Percentiles rank a stretch among this genome's conserved stretches.
phyloP scores from a whole-genome alignment of 2,329 filamentous ascomycete genomes.

The Teratosphaeriaceae sp. region DNA sequence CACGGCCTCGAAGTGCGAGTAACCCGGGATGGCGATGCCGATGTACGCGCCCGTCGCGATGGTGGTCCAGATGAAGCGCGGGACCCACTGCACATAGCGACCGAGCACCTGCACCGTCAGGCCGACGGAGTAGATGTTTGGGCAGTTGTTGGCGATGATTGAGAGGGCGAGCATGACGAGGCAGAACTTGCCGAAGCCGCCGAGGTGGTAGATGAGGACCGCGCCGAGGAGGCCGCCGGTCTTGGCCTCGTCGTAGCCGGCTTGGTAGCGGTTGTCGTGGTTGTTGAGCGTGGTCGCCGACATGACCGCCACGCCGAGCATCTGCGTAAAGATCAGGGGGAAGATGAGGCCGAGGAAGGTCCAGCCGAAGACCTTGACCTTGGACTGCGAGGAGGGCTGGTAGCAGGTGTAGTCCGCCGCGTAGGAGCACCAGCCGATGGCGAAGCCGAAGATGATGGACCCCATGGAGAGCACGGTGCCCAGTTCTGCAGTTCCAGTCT shows the following conservation, averaged over 20 bases:
- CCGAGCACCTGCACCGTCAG: conserved; percentile 61
- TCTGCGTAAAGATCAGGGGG: conserved; percentile 66
- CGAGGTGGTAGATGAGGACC: conserved; percentile 57
- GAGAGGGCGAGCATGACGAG: conserved; percentile 38
- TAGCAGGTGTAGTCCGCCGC: conserved; percentile 78
- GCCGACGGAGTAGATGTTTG: conserved; percentile 56
- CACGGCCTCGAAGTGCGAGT: conserved; percentile 56
- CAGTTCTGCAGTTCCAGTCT: conserved; percentile 52
- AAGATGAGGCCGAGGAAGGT: conserved; percentile 64
- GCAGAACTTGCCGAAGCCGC: conserved; percentile 67
- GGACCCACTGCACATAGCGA: conserved; percentile 52
- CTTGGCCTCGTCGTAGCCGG: conserved; percentile 49
- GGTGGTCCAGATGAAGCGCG: conserved; percentile 62
- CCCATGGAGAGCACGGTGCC: conserved; percentile 59
- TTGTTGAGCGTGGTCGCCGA: conserved; percentile 54
- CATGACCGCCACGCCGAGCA: conserved; percentile 64
- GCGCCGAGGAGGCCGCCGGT: conserved; percentile 62
- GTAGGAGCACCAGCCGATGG: conserved; percentile 67
- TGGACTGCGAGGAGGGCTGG: conserved; percentile 57
- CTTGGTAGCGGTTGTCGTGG: conserved; percentile 48
- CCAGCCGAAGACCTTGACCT: conserved; percentile 58
- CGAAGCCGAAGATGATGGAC: conserved; percentile 60
- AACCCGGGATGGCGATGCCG: conserved; percentile 64
- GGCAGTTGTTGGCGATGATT: conserved; percentile 41
- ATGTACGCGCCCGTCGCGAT: conserved; percentile 58